These are phyloP conservation scores for Aristolochia fimbriata DNA, from an alignment of 164 flowering plant species.

Conservation along the genomic window DNA sequence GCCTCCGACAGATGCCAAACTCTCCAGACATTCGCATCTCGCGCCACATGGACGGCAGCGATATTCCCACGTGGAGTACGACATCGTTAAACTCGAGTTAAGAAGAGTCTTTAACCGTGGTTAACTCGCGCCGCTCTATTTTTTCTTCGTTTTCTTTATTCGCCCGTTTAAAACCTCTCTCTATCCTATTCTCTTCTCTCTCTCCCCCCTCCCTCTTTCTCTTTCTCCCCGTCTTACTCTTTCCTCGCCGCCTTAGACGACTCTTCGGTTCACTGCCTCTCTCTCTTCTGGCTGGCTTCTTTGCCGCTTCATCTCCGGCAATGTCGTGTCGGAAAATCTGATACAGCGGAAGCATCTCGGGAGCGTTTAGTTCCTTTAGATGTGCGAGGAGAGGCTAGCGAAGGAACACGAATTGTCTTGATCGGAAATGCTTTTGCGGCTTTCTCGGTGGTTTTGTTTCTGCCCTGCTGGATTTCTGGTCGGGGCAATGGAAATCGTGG, in stretches of 20 bases:
- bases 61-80: constrained; percentile 1
- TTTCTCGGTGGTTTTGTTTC: too few species aligned
- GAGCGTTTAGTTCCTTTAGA: too few species aligned
- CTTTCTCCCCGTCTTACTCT: background rate
- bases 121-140: constrained; percentile 33
- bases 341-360: too few species aligned
- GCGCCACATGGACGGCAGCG: constrained; percentile 9
- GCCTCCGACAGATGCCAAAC: constrained; percentile 6
- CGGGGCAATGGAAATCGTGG: too few species aligned
- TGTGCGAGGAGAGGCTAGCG: too few species aligned
- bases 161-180: background rate
- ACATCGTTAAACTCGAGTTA: background rate
- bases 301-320: background rate
- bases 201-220: background rate
- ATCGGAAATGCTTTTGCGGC: too few species aligned
- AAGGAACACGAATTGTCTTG: too few species aligned
- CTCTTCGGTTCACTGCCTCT: background rate
- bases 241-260: too few species aligned
- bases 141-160: constrained; percentile 3
- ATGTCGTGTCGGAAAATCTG: too few species aligned
- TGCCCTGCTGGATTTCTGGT: background rate
- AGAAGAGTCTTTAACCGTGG: constrained; percentile 20
- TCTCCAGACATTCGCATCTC: background rate
- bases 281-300: constrained; percentile 1
- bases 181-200: constrained; percentile 2